Evolutionary conservation across 1,284 basidiomycete genomes (phyloP).

Genomic region (Peniophora sp.): DNA sequence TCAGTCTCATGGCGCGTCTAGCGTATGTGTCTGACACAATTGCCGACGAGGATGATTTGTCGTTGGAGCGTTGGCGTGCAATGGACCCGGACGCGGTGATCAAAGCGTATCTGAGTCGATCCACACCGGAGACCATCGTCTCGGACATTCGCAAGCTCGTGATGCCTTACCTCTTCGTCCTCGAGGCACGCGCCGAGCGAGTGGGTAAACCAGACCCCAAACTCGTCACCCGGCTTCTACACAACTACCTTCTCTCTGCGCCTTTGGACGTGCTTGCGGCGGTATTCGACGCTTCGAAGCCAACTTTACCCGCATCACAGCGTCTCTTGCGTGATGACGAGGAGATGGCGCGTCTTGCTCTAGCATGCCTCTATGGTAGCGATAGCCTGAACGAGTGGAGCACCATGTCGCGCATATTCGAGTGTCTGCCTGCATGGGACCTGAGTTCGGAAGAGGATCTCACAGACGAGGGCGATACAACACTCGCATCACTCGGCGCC

Average conservation of each 20-base stretch:
- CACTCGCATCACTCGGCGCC: conserved; percentile 68
- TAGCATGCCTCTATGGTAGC: conserved; percentile 86
- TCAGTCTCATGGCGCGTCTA: conserved; percentile 76
- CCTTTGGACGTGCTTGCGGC: conserved; percentile 63
- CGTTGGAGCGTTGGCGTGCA: conserved; percentile 61
- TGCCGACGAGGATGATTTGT: conserved; percentile 53
- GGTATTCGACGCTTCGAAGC: conserved; percentile 85
- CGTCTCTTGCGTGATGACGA: conserved; percentile 77
- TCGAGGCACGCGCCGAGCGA: conserved; percentile 81
- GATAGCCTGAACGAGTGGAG: conserved; percentile 65
- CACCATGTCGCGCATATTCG: conserved; percentile 85
- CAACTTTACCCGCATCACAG: conserved; percentile 62
- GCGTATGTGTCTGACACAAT: conserved; percentile 70
- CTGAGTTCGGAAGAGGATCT: conserved; percentile 49
- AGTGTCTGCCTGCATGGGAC: conserved; percentile 90
- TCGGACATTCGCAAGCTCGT: conserved; percentile 70
- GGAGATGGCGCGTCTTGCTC: conserved; percentile 76
- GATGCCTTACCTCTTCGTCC: conserved; percentile 85
- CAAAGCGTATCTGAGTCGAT: conserved; percentile 66
- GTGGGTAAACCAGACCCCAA: conserved; percentile 59
- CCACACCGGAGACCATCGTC: conserved; percentile 59
- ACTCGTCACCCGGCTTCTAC: conserved; percentile 56
- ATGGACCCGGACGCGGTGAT: conserved; percentile 63
- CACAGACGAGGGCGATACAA: conserved; percentile 70
- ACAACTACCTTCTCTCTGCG: conserved; percentile 68